A percentile compares a stretch with the other conserved stretches of the same genome.
phyloP scores from a whole-genome alignment of 306 rosid species.

The Corylus americana region DNA sequence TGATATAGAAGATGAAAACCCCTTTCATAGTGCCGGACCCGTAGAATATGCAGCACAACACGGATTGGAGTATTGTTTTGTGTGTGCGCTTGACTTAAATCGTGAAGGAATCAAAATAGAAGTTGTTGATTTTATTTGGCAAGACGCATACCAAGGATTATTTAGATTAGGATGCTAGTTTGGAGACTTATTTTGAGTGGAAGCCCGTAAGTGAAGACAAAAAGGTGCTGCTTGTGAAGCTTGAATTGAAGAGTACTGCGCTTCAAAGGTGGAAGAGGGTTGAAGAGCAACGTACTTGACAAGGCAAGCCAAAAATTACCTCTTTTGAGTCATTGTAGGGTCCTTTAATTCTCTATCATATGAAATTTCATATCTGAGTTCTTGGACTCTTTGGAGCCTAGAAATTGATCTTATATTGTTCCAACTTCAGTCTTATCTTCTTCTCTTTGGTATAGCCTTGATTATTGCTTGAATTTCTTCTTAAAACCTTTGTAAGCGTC shows the following conservation, averaged over 20 bases:
- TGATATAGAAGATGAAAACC: background rate
- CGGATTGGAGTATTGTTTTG: background rate
- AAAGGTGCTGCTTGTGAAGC: slow-evolving; percentile 1
- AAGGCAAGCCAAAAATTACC: background rate
- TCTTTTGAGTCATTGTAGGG: too few species aligned
- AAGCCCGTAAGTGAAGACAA: background rate
- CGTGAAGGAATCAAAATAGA: background rate
- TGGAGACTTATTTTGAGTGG: background rate
- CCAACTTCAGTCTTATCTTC: too few species aligned
- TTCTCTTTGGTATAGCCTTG: too few species aligned
- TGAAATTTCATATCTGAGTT: too few species aligned
- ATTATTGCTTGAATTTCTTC: too few species aligned
- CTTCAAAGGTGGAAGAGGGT: slow-evolving; percentile 7
- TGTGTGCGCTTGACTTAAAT: background rate
- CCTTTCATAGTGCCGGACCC: background rate
- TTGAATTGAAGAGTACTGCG: background rate
- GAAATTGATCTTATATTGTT: too few species aligned
- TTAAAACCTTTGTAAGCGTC: too few species aligned
- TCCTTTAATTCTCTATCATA: too few species aligned
- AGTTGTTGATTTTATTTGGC: background rate
- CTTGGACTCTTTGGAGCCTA: too few species aligned
- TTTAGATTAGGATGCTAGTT: background rate
- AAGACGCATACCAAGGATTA: background rate
- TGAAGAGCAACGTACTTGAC: background rate
- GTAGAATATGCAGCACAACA: background rate